Conservation (phyloP, 2,329 filamentous ascomycete species). For the Helotiales sp. region DNA sequence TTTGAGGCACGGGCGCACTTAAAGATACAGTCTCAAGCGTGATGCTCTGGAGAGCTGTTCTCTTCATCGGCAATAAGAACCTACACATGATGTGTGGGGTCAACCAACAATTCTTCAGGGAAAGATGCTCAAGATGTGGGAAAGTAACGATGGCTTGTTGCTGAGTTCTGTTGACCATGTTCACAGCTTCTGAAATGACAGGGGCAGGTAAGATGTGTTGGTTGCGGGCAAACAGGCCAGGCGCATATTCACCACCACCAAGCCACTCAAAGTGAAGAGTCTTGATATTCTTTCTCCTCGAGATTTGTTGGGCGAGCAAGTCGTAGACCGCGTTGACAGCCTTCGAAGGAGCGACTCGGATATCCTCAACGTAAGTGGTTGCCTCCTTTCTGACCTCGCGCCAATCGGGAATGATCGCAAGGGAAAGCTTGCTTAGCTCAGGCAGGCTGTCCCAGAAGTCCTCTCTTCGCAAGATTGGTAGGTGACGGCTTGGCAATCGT, state of each 20-base stretch:
- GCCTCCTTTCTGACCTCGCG: conserved; percentile 55
- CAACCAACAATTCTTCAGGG: conserved; percentile 69
- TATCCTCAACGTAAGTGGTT: conserved; percentile 50
- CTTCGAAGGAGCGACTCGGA: conserved; percentile 48
- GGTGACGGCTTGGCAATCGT: conserved; percentile 61
- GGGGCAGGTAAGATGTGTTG: conserved; percentile 63
- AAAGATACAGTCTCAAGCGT: conserved; percentile 66
- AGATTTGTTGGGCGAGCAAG: conserved; percentile 53
- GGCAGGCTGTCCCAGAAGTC: conserved; percentile 64
- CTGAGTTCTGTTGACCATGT: conserved; percentile 31
- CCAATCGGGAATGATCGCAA: conserved; percentile 68
- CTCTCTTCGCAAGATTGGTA: conserved; percentile 53
- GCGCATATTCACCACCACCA: conserved; percentile 66
- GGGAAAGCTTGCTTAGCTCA: conserved; percentile 51
- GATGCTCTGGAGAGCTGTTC: conserved; percentile 50
- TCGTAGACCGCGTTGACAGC: conserved; percentile 52
- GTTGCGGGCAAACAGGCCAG: conserved; percentile 61
- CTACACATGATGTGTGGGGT: conserved; percentile 56
- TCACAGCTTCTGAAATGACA: conserved; percentile 38
- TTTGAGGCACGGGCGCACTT: conserved; percentile 44
- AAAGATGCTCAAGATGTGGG: conserved; percentile 57
- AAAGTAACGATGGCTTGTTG: conserved; percentile 47
- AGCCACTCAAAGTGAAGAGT: conserved; percentile 66
- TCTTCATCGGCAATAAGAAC: conserved; percentile 50
- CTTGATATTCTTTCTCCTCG: conserved; percentile 49